Percentiles rank a stretch among this genome's conserved stretches.
These are phyloP conservation scores for Nothophoma quercina DNA, from an alignment of 2,329 filamentous ascomycete species.

Conservation along the genomic window DNA sequence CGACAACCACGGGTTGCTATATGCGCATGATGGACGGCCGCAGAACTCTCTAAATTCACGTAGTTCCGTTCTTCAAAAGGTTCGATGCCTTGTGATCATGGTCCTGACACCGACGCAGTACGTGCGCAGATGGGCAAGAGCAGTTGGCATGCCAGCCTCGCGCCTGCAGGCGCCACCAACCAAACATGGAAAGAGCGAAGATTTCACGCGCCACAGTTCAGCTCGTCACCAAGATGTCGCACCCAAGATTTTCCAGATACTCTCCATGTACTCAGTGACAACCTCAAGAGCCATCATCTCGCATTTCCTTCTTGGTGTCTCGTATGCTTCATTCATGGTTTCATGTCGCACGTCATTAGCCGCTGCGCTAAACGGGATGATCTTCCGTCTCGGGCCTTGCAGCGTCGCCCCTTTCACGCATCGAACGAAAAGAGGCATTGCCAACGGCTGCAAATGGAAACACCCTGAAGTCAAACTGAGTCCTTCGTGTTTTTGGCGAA, in stretches of 20 bases:
- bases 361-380: slow-evolving; percentile 26
- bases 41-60: no score
- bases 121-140: neutral
- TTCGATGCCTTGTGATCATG: neutral
- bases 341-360: slow-evolving; percentile 35
- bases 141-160: slow-evolving; percentile 16
- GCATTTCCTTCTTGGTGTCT: slow-evolving; percentile 15
- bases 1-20: slow-evolving; percentile 14
- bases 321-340: slow-evolving; percentile 30
- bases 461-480: neutral
- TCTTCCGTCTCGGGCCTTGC: slow-evolving; percentile 24
- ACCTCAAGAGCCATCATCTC: neutral
- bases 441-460: neutral
- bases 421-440: neutral
- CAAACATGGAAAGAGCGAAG: slow-evolving; percentile 24
- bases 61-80: neutral
- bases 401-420: slow-evolving; percentile 16
- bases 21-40: no score
- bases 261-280: neutral
- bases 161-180: slow-evolving; percentile 22
- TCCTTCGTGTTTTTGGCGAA: no score
- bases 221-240: slow-evolving; percentile 4
- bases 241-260: neutral
- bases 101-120: neutral
- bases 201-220: slow-evolving; percentile 12